Conservation (phyloP, 192 early-diverging fungal genomes). For the Coemansia sp. region DNA sequence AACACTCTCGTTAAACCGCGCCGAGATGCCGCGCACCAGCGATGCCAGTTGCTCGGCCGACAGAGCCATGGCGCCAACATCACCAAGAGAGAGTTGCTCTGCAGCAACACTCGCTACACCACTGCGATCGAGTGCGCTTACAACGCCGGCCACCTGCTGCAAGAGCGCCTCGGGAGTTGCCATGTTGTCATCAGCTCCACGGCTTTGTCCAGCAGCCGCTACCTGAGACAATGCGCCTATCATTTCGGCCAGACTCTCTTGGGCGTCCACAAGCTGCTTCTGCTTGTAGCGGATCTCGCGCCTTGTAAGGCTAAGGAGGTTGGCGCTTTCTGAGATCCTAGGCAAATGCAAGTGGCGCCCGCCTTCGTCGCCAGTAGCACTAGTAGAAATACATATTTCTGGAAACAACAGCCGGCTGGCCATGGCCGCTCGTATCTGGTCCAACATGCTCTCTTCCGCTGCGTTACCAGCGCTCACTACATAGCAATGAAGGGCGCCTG, state of each 20-base stretch:
- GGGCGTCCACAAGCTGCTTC: slow-evolving; percentile 44
- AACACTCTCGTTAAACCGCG: slow-evolving; percentile 19
- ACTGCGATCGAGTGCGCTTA: not conserved
- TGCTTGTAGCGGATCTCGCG: slow-evolving; percentile 62
- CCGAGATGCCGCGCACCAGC: slow-evolving; percentile 11
- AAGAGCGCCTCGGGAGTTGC: slow-evolving; percentile 8
- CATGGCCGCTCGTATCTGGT: not conserved
- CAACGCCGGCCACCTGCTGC: slow-evolving; percentile 7
- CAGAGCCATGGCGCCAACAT: not conserved
- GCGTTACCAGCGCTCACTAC: not conserved
- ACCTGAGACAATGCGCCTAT: slow-evolving; percentile 60
- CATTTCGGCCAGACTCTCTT: slow-evolving; percentile 58
- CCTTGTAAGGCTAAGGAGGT: slow-evolving; percentile 53
- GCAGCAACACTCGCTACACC: too few relatives aligned
- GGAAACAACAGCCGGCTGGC: slow-evolving; percentile 12
- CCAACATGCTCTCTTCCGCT: not conserved
- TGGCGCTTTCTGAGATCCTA: slow-evolving; percentile 15
- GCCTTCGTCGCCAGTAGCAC: slow-evolving; percentile 1
- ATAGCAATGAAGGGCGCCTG: not conserved
- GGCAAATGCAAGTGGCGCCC: slow-evolving; percentile 15
- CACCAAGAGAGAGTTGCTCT: not conserved
- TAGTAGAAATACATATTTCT: slow-evolving; percentile 3
- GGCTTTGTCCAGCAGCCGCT: not conserved
- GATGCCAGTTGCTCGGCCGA: slow-evolving; percentile 4
- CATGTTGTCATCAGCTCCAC: not conserved